phyloP scores from a whole-genome alignment of 495 filamentous ascomycete species.

The Daldinia vernicosa region DNA sequence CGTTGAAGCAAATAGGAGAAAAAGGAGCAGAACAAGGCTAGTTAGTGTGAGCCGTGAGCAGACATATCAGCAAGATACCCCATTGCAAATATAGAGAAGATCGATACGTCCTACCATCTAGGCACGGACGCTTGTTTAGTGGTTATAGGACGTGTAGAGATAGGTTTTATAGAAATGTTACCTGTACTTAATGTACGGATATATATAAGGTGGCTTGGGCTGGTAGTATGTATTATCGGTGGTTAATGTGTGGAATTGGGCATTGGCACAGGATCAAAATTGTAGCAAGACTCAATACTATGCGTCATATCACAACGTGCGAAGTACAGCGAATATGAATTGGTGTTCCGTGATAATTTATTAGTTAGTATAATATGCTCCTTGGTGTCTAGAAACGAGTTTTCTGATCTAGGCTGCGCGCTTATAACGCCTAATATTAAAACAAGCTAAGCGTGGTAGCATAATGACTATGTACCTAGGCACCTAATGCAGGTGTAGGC shows the following conservation, averaged over 20 bases:
- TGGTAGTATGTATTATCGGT: too few species aligned
- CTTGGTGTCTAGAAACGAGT: neutral
- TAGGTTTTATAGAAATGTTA: neutral
- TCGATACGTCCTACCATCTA: neutral
- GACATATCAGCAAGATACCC: constrained; percentile 30
- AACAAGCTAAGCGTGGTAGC: neutral
- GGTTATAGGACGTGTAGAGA: neutral
- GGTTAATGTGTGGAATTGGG: neutral
- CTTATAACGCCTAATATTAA: constrained; percentile 18
- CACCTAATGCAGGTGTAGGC: neutral
- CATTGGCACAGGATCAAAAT: neutral
- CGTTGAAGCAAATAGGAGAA: neutral
- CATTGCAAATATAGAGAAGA: constrained; percentile 25
- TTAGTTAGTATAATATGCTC: constrained; percentile 13
- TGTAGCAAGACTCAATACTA: neutral
- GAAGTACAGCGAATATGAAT: neutral
- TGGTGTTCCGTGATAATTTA: constrained; percentile 1
- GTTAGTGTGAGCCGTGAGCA: constrained; percentile 3
- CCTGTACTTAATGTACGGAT: neutral
- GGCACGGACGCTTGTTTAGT: neutral
- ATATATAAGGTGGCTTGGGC: too few species aligned
- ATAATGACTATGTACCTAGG: neutral
- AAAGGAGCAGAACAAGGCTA: neutral
- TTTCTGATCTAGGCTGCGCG: constrained; percentile 1
- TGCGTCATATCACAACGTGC: neutral